Base-by-base conservation (phyloP, 176 grass and related monocot species). In the Saccharum officinarum region DNA sequence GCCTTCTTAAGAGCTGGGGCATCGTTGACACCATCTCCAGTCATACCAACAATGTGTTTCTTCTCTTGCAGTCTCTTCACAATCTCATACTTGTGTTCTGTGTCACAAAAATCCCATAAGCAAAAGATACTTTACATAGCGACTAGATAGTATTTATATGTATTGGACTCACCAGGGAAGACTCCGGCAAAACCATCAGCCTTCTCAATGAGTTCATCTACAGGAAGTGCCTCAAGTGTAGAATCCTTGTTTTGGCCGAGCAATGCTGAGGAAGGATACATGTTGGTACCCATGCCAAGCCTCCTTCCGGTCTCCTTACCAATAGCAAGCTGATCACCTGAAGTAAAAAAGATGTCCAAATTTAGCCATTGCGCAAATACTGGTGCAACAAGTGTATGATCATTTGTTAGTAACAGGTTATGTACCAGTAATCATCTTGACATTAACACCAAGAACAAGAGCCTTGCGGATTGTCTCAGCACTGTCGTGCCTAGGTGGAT, bases 261-360 rank as follows among this genome's bases (percentile, higher is more conserved):
- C 75, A 99, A 76, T 17, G 97, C 62, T 66, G 97, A 99, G 72
- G 97, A 99, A 86, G 97, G 97, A 82, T 99, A 97, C 97, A 99
- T 99, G 92, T 99, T 99, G 55, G 93, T 93, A 44, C 97, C 97
- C 97, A 99, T 99, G 65, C 97, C 97, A 77, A 99, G 97, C 76
- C 97, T 99, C 79, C 97, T 84, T 64, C 97, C 97, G 0, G 97
- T 99, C 85, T 99, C 97, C 84, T 99, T 99, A 22, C 90, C 97
- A 86, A 99, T 99, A 10, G 97, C 94, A 83, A 99, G 93, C 52
- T 99, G 97, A 67, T 99, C 97, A 82, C 97, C 97, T 98, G 86
- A 89, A 82, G 66, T 71, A 86, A 86, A 60, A 36, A 31, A 71
- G 37, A 66, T 42, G 1, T 15, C 37, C 4, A 71, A 4, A 15